Evolutionary conservation across 768 basidiomycete species (phyloP).

Genomic region (Kwoniella pini): DNA sequence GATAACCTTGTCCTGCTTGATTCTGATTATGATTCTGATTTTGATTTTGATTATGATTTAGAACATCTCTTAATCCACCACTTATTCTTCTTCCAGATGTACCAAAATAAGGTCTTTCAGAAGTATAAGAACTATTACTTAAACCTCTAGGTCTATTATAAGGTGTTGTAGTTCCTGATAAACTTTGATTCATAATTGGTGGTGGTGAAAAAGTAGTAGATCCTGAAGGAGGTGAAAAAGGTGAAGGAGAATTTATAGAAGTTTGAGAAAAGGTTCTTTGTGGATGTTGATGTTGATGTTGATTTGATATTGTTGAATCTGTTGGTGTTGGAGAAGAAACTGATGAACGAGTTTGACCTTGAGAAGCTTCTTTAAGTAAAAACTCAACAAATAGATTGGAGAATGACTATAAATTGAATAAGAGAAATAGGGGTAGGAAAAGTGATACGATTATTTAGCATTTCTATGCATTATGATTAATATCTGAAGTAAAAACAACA

Average conservation of each 20-base stretch:
- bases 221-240: constrained; percentile 23
- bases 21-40: background rate
- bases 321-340: constrained; percentile 1
- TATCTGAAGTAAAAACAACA: constrained; percentile 2
- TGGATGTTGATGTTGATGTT: no score
- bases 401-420: constrained; percentile 71
- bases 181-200: background rate
- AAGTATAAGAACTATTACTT: constrained; percentile 17
- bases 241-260: constrained; percentile 19
- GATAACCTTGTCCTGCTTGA: no score
- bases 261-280: background rate
- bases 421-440: background rate
- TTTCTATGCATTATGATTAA: no score
- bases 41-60: constrained; percentile 1
- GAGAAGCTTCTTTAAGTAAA: constrained; percentile 83
- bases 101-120: constrained; percentile 3
- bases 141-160: constrained; percentile 23
- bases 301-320: background rate
- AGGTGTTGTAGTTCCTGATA: constrained; percentile 27
- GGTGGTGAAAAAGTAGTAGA: constrained; percentile 6
- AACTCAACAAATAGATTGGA: constrained; percentile 98
- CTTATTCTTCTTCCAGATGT: constrained; percentile 12
- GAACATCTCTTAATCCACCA: constrained; percentile 19
- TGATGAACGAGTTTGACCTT: constrained; percentile 52
- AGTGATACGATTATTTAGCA: no score